Base-by-base conservation (phyloP, 306 rosid species). In the Vigna hirtella region DNA sequence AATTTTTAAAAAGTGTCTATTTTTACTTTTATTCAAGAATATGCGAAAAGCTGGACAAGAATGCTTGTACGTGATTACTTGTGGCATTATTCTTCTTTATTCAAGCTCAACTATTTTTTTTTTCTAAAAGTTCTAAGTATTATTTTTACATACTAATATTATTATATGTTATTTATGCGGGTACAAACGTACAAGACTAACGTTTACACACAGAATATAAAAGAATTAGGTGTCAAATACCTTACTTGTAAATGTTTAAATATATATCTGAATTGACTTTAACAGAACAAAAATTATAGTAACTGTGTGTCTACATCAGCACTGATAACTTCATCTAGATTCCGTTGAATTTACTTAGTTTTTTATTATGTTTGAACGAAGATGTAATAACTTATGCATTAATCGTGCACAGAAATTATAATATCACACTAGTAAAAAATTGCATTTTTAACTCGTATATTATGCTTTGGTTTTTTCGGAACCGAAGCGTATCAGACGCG, bases 181-280 rank as follows among this genome's bases (percentile, higher is more conserved):
- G 43, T 1, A 6, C 20, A 58, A 58, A 17, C 26, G 42, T 57
- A 42, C 10, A 40, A 20, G 40, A 8, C 66, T 24, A 73, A 42
- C 16, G 26, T 42, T 42, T 58, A 17, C 57, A 58, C 15, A 28
- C 3, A 15, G 47, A 57, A 26, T 13, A 40, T 10, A 73, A 57
- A 74, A 24, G 16, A 26, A 38, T 43, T 8, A 15, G 13, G 7
- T 6, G 13, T 50, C 69, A 43, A 36, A 9, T 10, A 55, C 53
- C 40, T 20, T 55, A 20, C 20, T 14, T 10, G 66, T 62, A 32
- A 64, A 34, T 63, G 48, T 14, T 32, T 6, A 62, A 32, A 62
- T 7, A 30, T 61, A 0, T 45, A 43, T 56, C n/a, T 28, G 16
- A 59, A 2, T 47, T 73, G 57, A 73, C 78, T 67, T 30, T 67